Evolutionary conservation across 768 basidiomycete species (phyloP).

Genomic region (Mycena kentingensis): DNA sequence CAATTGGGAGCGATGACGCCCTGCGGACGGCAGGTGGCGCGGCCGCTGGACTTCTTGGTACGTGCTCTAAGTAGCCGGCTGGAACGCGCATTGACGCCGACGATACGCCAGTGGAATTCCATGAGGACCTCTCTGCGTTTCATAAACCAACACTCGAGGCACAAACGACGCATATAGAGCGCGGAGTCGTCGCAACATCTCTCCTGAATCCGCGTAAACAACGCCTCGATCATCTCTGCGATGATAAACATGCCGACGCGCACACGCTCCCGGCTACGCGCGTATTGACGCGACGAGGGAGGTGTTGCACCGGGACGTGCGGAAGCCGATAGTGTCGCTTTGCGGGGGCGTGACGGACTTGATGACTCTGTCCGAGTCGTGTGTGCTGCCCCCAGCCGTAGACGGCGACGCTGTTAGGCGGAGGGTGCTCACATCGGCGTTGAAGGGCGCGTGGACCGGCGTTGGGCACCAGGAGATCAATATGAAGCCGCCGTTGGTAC

Average conservation of each 20-base stretch:
- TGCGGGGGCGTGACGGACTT: conserved; percentile 92
- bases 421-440: conserved; percentile 80
- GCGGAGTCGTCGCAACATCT: conserved; percentile 82
- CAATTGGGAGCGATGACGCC: too few species aligned
- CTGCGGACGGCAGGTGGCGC: too few species aligned
- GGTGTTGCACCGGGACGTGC: conserved; percentile 44
- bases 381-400: conserved; percentile 56
- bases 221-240: conserved; percentile 54
- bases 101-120: conserved; percentile 73
- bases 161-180: conserved; percentile 73
- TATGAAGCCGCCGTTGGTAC: too few species aligned
- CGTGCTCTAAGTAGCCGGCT: conserved; percentile 53
- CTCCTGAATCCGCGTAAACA: conserved; percentile 71
- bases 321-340: conserved; percentile 72
- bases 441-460: conserved; percentile 93
- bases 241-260: conserved; percentile 95
- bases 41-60: conserved; percentile 83
- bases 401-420: conserved; percentile 51
- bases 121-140: conserved; percentile 95
- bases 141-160: conserved; percentile 86
- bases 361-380: conserved; percentile 90
- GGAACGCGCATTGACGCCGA: background rate
- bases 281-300: conserved; percentile 63
- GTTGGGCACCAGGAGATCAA: conserved; percentile 95
- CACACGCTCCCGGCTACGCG: conserved; percentile 81